Conservation (phyloP, 1,139 yeast species). For the Lodderomyces theae region DNA sequence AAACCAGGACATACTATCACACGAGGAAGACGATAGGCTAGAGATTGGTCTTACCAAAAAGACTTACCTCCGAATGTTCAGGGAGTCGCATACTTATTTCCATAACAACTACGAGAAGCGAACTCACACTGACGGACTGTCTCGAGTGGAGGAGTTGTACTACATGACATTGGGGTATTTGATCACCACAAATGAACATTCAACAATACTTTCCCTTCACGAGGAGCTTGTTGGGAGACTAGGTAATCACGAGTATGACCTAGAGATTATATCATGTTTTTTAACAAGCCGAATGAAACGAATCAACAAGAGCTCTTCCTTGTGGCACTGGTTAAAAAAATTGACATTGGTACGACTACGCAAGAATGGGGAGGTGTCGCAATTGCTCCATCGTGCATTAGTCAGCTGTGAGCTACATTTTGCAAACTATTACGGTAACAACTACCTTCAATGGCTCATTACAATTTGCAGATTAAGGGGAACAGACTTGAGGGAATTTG, state of each 20-base stretch:
- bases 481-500: constrained; percentile 7
- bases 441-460: constrained; percentile 32
- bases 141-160: constrained; percentile 23
- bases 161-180: constrained; percentile 34
- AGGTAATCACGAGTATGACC: constrained; percentile 19
- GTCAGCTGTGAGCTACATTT: constrained; percentile 35
- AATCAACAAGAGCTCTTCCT: constrained; percentile 42
- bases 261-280: constrained; percentile 31
- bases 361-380: not conserved
- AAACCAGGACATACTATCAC: not conserved
- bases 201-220: constrained; percentile 32
- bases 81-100: constrained; percentile 36
- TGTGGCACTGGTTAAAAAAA: constrained; percentile 40
- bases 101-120: constrained; percentile 19
- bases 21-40: constrained; percentile 18
- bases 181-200: constrained; percentile 43
- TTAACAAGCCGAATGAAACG: constrained; percentile 33
- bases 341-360: constrained; percentile 17
- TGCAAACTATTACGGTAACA: constrained; percentile 43
- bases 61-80: constrained; percentile 31
- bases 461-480: constrained; percentile 14
- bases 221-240: constrained; percentile 23
- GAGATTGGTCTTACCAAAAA: constrained; percentile 37
- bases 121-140: constrained; percentile 29
- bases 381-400: constrained; percentile 18